These are phyloP conservation scores for Herpomyces periplanetae DNA, from an alignment of 2,329 filamentous ascomycete species.

Conservation along the genomic window DNA sequence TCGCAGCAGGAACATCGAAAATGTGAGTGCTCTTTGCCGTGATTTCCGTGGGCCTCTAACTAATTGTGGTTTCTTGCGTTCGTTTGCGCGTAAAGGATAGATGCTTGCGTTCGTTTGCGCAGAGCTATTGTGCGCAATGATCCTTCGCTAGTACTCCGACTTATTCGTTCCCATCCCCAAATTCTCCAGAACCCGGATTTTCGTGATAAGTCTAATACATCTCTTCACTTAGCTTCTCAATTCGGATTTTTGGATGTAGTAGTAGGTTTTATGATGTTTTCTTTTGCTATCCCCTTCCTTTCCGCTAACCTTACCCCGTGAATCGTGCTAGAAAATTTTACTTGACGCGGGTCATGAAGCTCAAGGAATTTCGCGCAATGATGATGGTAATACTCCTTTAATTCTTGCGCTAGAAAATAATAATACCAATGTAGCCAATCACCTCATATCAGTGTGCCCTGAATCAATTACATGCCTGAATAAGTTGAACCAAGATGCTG, in stretches of 20 bases:
- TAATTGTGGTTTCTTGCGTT: constrained; percentile 2
- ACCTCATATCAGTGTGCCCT: constrained; percentile 23
- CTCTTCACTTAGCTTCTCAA: constrained; percentile 36
- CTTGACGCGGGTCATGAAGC: constrained; percentile 33
- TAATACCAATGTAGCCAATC: constrained; percentile 29
- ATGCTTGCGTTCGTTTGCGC: constrained; percentile 31
- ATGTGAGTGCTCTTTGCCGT: too few species aligned
- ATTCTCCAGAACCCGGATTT: constrained; percentile 43
- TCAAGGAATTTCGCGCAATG: constrained; percentile 33
- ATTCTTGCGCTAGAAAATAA: constrained; percentile 32
- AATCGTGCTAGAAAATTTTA: constrained; percentile 14
- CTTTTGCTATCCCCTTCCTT: neutral
- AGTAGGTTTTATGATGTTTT: constrained; percentile 6
- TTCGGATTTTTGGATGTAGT: constrained; percentile 28
- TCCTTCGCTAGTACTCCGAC: constrained; percentile 28
- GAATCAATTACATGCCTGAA: constrained; percentile 22
- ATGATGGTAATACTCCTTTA: constrained; percentile 36
- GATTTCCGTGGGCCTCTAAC: too few species aligned
- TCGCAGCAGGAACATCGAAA: too few species aligned
- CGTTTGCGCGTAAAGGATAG: constrained; percentile 16
- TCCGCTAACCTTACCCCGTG: neutral
- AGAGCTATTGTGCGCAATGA: constrained; percentile 44
- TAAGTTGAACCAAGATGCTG: constrained; percentile 24
- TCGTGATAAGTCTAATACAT: constrained; percentile 36
- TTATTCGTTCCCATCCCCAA: constrained; percentile 16